Evolutionary conservation across 805 yeast genomes (phyloP).

Genomic region (Candida gorgasii): DNA sequence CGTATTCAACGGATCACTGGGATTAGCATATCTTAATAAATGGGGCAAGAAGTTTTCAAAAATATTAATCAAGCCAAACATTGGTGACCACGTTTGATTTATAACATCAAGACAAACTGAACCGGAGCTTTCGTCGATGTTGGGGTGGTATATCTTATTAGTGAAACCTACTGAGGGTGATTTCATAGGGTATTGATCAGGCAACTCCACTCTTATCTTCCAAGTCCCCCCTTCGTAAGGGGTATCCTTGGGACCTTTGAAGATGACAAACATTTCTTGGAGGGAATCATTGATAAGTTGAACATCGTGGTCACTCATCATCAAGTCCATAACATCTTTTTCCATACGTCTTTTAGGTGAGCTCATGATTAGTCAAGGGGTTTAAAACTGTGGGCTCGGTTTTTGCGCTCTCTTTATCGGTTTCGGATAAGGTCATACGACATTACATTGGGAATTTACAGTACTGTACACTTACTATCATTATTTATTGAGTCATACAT

Average conservation of each 20-base stretch:
- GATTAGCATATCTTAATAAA: conserved; percentile 85
- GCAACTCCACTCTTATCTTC: conserved; percentile 90
- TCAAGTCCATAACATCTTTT: conserved; percentile 94
- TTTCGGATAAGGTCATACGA: conserved; percentile 12
- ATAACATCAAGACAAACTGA: conserved; percentile 95
- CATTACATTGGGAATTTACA: too few relatives aligned
- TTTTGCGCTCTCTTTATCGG: conserved; percentile 3
- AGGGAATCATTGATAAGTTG: conserved; percentile 69
- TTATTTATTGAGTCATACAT: not conserved
- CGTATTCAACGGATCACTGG: conserved; percentile 89
- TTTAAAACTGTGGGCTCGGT: not conserved
- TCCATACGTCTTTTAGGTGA: conserved; percentile 81
- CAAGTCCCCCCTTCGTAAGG: conserved; percentile 90
- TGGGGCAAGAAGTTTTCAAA: conserved; percentile 95
- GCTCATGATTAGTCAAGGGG: conserved; percentile 34
- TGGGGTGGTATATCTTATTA: conserved; percentile 92
- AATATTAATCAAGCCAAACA: conserved; percentile 88
- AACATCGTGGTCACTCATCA: conserved; percentile 93
- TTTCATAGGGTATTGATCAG: conserved; percentile 93
- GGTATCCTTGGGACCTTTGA: conserved; percentile 78
- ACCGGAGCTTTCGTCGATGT: conserved; percentile 87
- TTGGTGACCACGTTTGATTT: conserved; percentile 97
- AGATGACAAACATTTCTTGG: conserved; percentile 84
- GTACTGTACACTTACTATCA: too few relatives aligned
- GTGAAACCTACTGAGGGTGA: conserved; percentile 94